phyloP scores from a whole-genome alignment of 2,329 filamentous ascomycete genomes.

The Ceratocystis smalleyi region DNA sequence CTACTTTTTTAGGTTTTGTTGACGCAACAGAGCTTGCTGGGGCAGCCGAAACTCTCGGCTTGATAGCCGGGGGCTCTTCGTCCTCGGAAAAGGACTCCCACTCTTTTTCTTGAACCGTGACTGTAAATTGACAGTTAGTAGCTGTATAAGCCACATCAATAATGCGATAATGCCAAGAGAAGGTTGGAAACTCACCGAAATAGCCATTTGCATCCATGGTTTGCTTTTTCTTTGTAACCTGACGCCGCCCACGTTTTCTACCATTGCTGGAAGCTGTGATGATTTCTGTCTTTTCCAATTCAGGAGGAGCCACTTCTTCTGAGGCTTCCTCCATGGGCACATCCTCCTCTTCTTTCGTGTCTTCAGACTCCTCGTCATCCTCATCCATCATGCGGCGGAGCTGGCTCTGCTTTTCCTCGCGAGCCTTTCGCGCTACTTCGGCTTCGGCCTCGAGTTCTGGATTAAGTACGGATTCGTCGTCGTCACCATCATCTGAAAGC shows the following conservation, averaged over 20 bases:
- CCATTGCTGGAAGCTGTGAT: slow-evolving; percentile 41
- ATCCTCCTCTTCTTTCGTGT: slow-evolving; percentile 37
- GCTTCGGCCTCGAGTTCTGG: slow-evolving; percentile 18
- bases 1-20: slow-evolving; percentile 39
- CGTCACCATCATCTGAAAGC: slow-evolving; percentile 28
- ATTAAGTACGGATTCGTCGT: slow-evolving; percentile 22
- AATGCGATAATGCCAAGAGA: background rate
- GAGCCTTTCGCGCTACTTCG: slow-evolving; percentile 20
- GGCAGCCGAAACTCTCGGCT: slow-evolving; percentile 34
- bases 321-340: slow-evolving; percentile 29
- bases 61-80: slow-evolving; percentile 38
- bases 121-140: slow-evolving; percentile 30
- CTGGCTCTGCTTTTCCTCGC: slow-evolving; percentile 26
- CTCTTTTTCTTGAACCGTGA: slow-evolving; percentile 66
- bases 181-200: slow-evolving; percentile 45
- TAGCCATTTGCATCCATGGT: slow-evolving; percentile 81
- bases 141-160: background rate
- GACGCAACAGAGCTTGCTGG: slow-evolving; percentile 33
- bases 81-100: slow-evolving; percentile 96
- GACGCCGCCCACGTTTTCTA: slow-evolving; percentile 58
- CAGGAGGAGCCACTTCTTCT: slow-evolving; percentile 28
- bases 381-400: slow-evolving; percentile 37
- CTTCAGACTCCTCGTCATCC: slow-evolving; percentile 25
- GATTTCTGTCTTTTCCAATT: slow-evolving; percentile 29
- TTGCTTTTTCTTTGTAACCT: slow-evolving; percentile 76